A percentile compares a stretch with the other conserved stretches of the same genome.
phyloP scores from a whole-genome alignment of 805 yeast species.

The Naumovozyma baii region DNA sequence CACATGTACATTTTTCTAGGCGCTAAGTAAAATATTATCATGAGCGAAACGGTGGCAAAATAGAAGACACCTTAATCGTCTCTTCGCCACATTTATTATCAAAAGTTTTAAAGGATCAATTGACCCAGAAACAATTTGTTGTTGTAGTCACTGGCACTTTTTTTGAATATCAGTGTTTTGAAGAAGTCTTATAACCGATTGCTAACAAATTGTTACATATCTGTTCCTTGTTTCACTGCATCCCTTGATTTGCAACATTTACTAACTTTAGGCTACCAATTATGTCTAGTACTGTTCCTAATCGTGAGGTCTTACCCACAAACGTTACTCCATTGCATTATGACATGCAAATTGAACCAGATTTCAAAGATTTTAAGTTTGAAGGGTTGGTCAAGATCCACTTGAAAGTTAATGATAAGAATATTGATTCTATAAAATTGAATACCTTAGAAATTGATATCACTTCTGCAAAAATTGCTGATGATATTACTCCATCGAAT shows the following conservation, averaged over 20 bases:
- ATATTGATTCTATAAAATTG: slow-evolving; percentile 39
- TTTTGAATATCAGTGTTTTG: no score
- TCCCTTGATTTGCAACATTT: not conserved
- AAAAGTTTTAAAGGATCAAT: no score
- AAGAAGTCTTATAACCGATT: no score
- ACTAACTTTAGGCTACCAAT: not conserved
- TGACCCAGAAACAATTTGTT: no score
- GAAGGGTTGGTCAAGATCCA: slow-evolving; percentile 46
- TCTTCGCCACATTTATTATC: no score
- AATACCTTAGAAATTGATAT: slow-evolving; percentile 62
- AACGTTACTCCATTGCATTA: slow-evolving; percentile 67
- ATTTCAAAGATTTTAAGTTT: slow-evolving; percentile 47
- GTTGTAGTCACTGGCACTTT: no score
- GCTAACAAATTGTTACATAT: no score
- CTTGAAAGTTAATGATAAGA: slow-evolving; percentile 39
- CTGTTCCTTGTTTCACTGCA: not conserved
- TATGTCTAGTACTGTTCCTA: slow-evolving; percentile 4
- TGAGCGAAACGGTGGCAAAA: not conserved
- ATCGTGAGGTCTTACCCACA: slow-evolving; percentile 44
- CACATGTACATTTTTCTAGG: not conserved
- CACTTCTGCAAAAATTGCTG: slow-evolving; percentile 38
- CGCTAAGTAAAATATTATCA: not conserved
- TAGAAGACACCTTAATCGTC: no score
- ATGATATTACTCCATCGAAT: slow-evolving; percentile 29
- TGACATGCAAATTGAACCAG: slow-evolving; percentile 54